Evolutionary conservation across 768 basidiomycete species (phyloP).

Genomic region (Mycena olivaceomarginata): DNA sequence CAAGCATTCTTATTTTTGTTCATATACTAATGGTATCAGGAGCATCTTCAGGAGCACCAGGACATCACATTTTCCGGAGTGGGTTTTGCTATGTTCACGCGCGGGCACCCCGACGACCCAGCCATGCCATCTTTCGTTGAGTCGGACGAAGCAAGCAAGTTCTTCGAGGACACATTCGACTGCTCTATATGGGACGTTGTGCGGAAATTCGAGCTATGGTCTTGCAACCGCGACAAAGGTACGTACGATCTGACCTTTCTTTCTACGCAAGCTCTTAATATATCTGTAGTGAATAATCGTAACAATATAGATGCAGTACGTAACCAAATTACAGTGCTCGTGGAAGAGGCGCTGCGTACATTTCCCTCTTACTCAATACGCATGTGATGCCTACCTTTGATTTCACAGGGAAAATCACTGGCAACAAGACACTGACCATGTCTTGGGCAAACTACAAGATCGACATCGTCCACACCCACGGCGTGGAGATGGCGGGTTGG

Average conservation of each 20-base stretch:
- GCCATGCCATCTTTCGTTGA: background rate
- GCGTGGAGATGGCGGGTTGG: too few species aligned
- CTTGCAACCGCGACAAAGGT: background rate
- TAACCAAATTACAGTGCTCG: background rate
- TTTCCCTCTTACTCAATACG: too few species aligned
- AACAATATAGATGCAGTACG: background rate
- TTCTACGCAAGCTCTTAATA: background rate
- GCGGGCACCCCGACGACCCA: background rate
- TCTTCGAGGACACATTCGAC: conserved; percentile 2
- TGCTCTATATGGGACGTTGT: background rate
- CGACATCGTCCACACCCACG: background rate
- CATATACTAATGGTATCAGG: too few species aligned
- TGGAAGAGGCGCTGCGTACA: background rate
- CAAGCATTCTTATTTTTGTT: too few species aligned
- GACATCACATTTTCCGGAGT: too few species aligned
- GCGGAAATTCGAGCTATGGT: conserved; percentile 8
- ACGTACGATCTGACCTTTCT: background rate
- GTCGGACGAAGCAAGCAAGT: background rate
- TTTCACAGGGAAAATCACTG: background rate
- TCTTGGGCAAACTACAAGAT: background rate
- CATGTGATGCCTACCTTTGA: background rate
- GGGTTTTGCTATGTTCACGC: too few species aligned
- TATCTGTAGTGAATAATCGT: background rate
- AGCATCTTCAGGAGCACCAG: too few species aligned
- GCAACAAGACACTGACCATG: background rate